A percentile compares a stretch with the other conserved stretches of the same genome.
Conservation (phyloP, 345 rosid species). For the Bruguiera sexangula region DNA sequence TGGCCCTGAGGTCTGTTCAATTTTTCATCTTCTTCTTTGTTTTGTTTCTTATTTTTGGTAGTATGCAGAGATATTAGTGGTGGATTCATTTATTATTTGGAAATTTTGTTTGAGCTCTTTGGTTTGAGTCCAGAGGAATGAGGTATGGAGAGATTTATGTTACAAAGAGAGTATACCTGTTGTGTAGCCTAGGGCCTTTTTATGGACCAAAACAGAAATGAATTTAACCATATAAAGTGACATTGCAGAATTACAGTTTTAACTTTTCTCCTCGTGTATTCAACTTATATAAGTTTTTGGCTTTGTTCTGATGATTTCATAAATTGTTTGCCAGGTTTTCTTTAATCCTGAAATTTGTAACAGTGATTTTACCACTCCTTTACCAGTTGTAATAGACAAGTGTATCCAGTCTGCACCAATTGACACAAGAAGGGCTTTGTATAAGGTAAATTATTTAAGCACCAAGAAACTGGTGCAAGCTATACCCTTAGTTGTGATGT, state of each 20-base stretch:
- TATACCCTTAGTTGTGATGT: conserved; percentile 11
- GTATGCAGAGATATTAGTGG: too few species aligned
- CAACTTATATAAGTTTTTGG: conserved; percentile 11
- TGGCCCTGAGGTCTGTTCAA: conserved; percentile 83
- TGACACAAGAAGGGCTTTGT: conserved; percentile 95
- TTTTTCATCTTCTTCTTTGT: background rate
- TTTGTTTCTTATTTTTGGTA: background rate
- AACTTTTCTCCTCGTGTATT: conserved; percentile 11
- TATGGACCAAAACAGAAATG: too few species aligned
- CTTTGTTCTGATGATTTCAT: conserved; percentile 19
- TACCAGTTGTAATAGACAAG: conserved; percentile 86
- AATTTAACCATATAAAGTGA: too few species aligned
- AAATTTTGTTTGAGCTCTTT: too few species aligned
- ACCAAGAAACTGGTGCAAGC: background rate
- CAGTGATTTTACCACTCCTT: conserved; percentile 65
- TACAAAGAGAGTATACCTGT: too few species aligned
- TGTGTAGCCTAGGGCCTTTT: too few species aligned
- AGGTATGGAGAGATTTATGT: too few species aligned
- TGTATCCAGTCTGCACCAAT: conserved; percentile 97
- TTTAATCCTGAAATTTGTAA: conserved; percentile 91
- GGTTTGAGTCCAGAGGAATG: too few species aligned
- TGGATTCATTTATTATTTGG: too few species aligned
- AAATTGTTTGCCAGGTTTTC: conserved; percentile 57
- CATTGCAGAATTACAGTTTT: background rate
- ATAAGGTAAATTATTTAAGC: conserved; percentile 56